These are phyloP conservation scores for Xerocomus potaroensis DNA, from an alignment of 768 basidiomycete genomes.

Conservation along the genomic window DNA sequence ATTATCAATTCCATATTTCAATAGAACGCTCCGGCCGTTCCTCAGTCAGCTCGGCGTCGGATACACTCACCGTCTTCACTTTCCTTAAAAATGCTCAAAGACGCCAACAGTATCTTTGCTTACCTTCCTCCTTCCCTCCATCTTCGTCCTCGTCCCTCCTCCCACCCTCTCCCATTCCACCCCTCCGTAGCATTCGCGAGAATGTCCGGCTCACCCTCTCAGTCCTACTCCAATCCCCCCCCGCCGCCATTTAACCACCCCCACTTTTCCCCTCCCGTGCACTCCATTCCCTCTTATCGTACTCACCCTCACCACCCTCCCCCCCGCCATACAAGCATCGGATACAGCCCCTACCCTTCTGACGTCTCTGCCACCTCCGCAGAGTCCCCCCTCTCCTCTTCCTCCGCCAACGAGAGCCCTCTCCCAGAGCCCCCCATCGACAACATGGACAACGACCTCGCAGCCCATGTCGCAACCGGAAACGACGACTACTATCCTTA, in stretches of 20 bases:
- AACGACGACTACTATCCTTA: constrained; percentile 31
- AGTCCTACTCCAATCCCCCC: too few species aligned
- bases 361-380: constrained; percentile 33
- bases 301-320: constrained; percentile 15
- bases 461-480: constrained; percentile 21
- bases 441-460: constrained; percentile 27
- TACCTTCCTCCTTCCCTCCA: constrained; percentile 22
- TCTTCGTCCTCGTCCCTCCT: constrained; percentile 21
- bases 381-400: constrained; percentile 39
- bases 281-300: too few species aligned
- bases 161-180: constrained; percentile 18
- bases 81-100: constrained; percentile 28
- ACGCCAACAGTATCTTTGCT: constrained; percentile 20
- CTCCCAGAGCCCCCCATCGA: constrained; percentile 37
- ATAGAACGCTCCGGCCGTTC: constrained; percentile 32
- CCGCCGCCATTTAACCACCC: too few species aligned
- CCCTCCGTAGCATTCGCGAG: too few species aligned
- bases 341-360: constrained; percentile 31
- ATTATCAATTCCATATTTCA: constrained; percentile 33
- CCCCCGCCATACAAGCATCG: constrained; percentile 14
- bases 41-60: constrained; percentile 16
- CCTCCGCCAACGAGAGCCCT: constrained; percentile 38
- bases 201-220: too few species aligned
- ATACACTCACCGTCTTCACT: constrained; percentile 23
- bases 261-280: too few species aligned